Evolutionary conservation across 2,329 filamentous ascomycete genomes (phyloP).

Genomic region (Dryadomyces quercus-mongolicae): DNA sequence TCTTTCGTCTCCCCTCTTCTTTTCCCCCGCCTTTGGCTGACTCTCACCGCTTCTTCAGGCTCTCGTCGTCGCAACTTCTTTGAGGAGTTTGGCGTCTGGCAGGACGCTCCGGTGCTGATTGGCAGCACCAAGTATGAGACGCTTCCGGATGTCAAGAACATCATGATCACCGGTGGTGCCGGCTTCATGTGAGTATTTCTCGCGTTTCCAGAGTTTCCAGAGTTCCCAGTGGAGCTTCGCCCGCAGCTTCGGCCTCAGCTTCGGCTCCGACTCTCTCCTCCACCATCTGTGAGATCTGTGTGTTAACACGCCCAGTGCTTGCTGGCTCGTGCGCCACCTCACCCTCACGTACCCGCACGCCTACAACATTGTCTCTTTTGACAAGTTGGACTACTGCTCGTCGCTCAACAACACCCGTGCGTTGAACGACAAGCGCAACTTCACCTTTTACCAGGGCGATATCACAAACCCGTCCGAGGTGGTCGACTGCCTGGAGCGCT

Average conservation of each 20-base stretch:
- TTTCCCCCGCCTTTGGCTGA: background rate
- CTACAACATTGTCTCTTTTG: slow-evolving; percentile 73
- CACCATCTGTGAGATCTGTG: no score
- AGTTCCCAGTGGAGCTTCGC: background rate
- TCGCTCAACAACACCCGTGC: slow-evolving; percentile 67
- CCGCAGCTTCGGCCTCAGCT: background rate
- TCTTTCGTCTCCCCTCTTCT: background rate
- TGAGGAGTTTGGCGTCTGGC: slow-evolving; percentile 55
- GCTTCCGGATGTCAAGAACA: slow-evolving; percentile 59
- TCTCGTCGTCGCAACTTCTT: slow-evolving; percentile 28
- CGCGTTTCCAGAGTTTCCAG: background rate
- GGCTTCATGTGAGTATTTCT: slow-evolving; percentile 62
- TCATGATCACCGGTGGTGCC: slow-evolving; percentile 73
- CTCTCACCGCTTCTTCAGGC: slow-evolving; percentile 8
- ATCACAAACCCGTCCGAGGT: slow-evolving; percentile 62
- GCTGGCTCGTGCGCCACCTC: slow-evolving; percentile 72
- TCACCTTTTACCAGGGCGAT: slow-evolving; percentile 69
- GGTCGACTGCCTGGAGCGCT: slow-evolving; percentile 54
- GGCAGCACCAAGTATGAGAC: slow-evolving; percentile 62
- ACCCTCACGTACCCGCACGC: slow-evolving; percentile 58
- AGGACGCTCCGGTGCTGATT: slow-evolving; percentile 55
- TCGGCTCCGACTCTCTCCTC: background rate
- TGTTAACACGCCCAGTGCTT: slow-evolving; percentile 42
- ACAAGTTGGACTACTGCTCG: slow-evolving; percentile 75
- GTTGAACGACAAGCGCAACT: slow-evolving; percentile 57